phyloP scores from a whole-genome alignment of 2,329 filamentous ascomycete species.

The Trichoderma afroharzianum region DNA sequence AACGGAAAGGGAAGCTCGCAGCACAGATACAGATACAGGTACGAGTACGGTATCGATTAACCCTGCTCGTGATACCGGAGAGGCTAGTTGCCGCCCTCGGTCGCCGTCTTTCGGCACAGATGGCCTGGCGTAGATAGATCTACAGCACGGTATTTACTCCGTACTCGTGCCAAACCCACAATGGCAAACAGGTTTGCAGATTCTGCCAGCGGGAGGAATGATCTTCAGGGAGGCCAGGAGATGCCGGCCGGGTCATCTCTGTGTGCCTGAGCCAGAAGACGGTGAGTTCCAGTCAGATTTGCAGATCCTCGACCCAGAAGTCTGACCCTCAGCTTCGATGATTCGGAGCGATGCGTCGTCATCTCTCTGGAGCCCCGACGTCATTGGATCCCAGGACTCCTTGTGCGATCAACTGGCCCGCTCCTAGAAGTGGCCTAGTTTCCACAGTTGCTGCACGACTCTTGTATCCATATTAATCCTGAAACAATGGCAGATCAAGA shows the following conservation, averaged over 20 bases:
- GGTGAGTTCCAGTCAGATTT: not conserved
- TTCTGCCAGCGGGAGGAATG: not conserved
- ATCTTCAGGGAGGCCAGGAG: slow-evolving; percentile 19
- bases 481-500: slow-evolving; percentile 26
- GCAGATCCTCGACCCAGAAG: slow-evolving; percentile 16
- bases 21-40: not conserved
- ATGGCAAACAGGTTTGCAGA: slow-evolving; percentile 8
- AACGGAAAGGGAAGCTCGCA: not conserved
- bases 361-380: slow-evolving; percentile 10
- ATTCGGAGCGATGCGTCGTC: slow-evolving; percentile 12
- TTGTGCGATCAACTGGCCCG: slow-evolving; percentile 12
- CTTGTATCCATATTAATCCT: slow-evolving; percentile 17
- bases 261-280: not conserved
- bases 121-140: not conserved
- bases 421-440: slow-evolving; percentile 10
- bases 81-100: not conserved
- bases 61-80: not conserved
- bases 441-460: not conserved
- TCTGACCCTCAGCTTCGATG: not conserved
- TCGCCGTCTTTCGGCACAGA: not conserved
- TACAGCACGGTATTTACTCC: not conserved
- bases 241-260: not conserved
- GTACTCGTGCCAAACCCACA: not conserved
- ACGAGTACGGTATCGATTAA: not conserved
- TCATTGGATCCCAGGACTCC: slow-evolving; percentile 13